Percentiles rank a stretch among this genome's conserved stretches.
Evolutionary conservation across 176 grass and related monocot species (phyloP).

Genomic region (Aegilops umbellulata): DNA sequence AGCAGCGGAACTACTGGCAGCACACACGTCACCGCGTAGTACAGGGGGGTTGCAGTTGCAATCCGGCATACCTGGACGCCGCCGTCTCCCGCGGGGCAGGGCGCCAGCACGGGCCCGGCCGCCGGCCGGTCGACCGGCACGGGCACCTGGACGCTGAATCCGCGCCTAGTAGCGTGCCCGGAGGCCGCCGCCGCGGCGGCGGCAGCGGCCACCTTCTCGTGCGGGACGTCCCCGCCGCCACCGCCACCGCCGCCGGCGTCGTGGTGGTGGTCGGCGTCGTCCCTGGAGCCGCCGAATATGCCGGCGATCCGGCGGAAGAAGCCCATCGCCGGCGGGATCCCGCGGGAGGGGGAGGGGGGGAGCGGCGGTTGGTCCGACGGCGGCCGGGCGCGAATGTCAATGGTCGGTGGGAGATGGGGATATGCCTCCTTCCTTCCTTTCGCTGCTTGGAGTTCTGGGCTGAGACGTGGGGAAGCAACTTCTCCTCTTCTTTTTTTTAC

Average conservation of each 20-base stretch:
- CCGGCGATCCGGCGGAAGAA: constrained; percentile 41
- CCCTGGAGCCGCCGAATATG: constrained; percentile 40
- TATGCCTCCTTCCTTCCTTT: neutral
- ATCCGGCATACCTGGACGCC: constrained; percentile 49
- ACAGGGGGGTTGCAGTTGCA: neutral
- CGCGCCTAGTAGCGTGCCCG: constrained; percentile 25
- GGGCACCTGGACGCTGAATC: constrained; percentile 55
- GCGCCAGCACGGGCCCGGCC: constrained; percentile 34
- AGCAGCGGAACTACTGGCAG: neutral
- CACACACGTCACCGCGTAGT: neutral
- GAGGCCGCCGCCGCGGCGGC: neutral
- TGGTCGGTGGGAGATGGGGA: neutral
- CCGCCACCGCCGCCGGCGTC: neutral
- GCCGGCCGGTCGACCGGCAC: constrained; percentile 45
- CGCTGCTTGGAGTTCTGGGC: neutral
- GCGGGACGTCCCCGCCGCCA: constrained; percentile 22
- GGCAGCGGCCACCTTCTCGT: constrained; percentile 22
- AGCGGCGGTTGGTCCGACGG: constrained; percentile 23
- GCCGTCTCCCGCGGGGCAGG: constrained; percentile 48
- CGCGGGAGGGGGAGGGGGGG: neutral
- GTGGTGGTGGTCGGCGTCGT: constrained; percentile 46
- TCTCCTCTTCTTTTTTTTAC: neutral
- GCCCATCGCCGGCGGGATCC: constrained; percentile 33
- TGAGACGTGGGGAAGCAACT: neutral
- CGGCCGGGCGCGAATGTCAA: constrained; percentile 24